phyloP scores from a whole-genome alignment of 2,329 filamentous ascomycete genomes.

The Pseudopithomyces chartarum region DNA sequence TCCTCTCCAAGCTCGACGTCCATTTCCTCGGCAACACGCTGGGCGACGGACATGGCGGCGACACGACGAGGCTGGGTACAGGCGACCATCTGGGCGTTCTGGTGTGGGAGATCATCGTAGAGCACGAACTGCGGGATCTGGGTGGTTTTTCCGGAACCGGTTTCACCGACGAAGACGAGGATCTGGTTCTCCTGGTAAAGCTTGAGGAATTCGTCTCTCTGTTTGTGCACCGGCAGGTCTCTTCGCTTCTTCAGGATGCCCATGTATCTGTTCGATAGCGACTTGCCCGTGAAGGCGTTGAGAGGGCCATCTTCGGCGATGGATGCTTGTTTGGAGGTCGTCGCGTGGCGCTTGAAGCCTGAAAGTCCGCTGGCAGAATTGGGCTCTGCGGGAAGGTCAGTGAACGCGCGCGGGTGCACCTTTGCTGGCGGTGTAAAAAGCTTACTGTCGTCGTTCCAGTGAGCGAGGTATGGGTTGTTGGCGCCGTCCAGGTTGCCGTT shows the following conservation, averaged over 20 bases:
- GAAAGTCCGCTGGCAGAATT: slow-evolving; percentile 54
- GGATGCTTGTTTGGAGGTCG: slow-evolving; percentile 75
- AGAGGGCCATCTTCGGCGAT: slow-evolving; percentile 77
- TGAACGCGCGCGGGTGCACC: neutral
- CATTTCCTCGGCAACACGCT: slow-evolving; percentile 94
- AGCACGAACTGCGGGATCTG: slow-evolving; percentile 99
- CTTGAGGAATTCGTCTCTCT: slow-evolving; percentile 91
- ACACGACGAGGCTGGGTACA: slow-evolving; percentile 98
- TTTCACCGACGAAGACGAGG: slow-evolving; percentile 97
- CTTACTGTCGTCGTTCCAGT: slow-evolving; percentile 70
- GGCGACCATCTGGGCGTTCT: slow-evolving; percentile 85
- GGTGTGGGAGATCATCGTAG: slow-evolving; percentile 91
- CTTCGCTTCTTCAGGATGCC: slow-evolving; percentile 83
- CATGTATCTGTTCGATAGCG: slow-evolving; percentile 84
- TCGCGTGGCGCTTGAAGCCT: slow-evolving; percentile 75
- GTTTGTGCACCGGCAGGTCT: slow-evolving; percentile 87
- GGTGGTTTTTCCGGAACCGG: slow-evolving; percentile 98
- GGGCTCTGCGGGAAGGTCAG: slow-evolving; percentile 15
- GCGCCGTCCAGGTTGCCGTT: slow-evolving; percentile 54
- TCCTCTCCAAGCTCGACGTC: slow-evolving; percentile 89
- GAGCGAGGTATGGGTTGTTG: slow-evolving; percentile 87
- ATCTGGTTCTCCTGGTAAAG: slow-evolving; percentile 95
- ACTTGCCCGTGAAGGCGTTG: slow-evolving; percentile 83
- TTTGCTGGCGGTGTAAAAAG: neutral
- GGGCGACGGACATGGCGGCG: slow-evolving; percentile 95